Conservation (phyloP, 768 basidiomycete species). For the Flagelloscypha sp. region DNA sequence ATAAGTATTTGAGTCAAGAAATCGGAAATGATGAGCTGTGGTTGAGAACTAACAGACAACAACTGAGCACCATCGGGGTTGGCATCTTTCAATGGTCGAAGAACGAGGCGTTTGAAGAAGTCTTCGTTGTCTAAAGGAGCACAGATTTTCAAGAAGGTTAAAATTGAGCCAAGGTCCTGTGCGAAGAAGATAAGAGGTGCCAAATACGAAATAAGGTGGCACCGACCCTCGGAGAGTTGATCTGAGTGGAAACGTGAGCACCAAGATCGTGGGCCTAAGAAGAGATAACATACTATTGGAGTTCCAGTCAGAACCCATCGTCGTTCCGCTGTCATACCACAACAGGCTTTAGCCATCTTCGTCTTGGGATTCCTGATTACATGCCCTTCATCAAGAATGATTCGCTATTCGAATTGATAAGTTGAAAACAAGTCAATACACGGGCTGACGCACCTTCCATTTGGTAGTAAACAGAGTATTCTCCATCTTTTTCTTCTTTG, state of each 20-base stretch:
- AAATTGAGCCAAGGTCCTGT: conserved; percentile 82
- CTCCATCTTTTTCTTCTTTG: conserved; percentile 57
- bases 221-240: conserved; percentile 66
- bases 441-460: conserved; percentile 60
- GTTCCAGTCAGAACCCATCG: conserved; percentile 82
- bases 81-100: conserved; percentile 70
- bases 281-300: conserved; percentile 61
- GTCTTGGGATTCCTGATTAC: conserved; percentile 80
- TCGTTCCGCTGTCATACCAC: conserved; percentile 54
- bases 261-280: conserved; percentile 1
- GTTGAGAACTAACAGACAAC: conserved; percentile 45
- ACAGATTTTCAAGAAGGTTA: conserved; percentile 83
- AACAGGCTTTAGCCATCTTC: conserved; percentile 70
- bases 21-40: not conserved
- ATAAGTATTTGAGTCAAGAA: conserved; percentile 9
- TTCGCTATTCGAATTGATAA: conserved; percentile 32
- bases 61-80: conserved; percentile 61
- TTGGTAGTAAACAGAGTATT: conserved; percentile 52
- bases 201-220: not conserved
- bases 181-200: not conserved
- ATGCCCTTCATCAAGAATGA: conserved; percentile 88
- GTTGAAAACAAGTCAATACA: not conserved
- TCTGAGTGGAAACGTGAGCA: conserved; percentile 29
- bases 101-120: conserved; percentile 69
- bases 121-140: conserved; percentile 76